A percentile compares a stretch with the other conserved stretches of the same genome.
phyloP scores from a whole-genome alignment of 257 asterid genomes.

The Solanum tarapatanum region DNA sequence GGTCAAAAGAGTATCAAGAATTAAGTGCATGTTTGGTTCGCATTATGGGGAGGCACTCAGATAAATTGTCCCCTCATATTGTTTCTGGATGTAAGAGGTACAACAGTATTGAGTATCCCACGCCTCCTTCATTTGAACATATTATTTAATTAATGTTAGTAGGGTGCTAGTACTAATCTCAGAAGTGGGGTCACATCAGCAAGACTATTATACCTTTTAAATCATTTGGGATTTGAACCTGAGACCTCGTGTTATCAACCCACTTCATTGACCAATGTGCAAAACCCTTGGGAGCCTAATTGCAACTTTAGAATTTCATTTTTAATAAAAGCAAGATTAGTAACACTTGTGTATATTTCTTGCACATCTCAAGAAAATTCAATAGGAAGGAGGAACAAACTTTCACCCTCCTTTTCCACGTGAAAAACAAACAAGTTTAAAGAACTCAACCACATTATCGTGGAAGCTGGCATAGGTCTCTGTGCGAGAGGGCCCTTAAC shows the following conservation, averaged over 20 bases:
- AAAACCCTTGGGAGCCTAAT: not conserved
- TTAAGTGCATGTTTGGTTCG: not conserved
- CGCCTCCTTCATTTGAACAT: not conserved
- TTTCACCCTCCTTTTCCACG: not conserved
- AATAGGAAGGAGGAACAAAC: not conserved
- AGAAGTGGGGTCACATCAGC: not conserved
- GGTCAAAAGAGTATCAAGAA: not conserved
- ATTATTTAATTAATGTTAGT: not conserved
- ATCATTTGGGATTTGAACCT: not conserved
- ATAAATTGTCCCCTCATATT: not conserved
- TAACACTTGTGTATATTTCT: not conserved
- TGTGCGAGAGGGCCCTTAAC: not conserved
- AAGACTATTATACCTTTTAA: not conserved
- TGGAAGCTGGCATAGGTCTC: not conserved
- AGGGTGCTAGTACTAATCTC: not conserved
- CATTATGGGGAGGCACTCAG: not conserved
- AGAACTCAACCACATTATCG: not conserved
- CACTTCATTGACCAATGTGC: not conserved
- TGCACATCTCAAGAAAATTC: not conserved
- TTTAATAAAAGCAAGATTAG: not conserved
- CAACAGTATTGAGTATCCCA: not conserved
- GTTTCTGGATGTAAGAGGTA: not conserved
- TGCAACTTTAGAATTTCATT: not conserved
- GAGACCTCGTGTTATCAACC: not conserved
- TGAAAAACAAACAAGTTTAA: not conserved